A percentile compares a stretch with the other conserved stretches of the same genome.
Conservation (phyloP, 305 asterid species). For the Fraxinus sp. region DNA sequence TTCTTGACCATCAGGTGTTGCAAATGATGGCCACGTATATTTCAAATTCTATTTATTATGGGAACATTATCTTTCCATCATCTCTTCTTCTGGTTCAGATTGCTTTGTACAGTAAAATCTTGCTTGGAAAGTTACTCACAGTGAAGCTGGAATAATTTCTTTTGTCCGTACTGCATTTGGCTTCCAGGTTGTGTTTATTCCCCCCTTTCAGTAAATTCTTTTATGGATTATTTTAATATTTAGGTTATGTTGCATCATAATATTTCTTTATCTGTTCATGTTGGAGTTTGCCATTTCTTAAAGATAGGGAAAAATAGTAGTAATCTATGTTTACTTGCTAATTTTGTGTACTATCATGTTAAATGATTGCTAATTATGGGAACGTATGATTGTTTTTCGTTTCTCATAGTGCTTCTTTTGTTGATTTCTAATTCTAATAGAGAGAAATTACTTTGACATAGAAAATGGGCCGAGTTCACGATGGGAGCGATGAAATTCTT, state of each 20-base stretch:
- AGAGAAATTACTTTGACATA: slow-evolving; percentile 13
- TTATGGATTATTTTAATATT: not conserved
- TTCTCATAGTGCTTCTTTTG: not conserved
- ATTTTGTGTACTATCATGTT: not conserved
- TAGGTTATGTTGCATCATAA: not conserved
- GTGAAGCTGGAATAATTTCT: not conserved
- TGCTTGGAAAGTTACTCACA: not conserved
- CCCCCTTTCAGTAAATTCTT: not conserved
- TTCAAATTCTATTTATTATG: slow-evolving; percentile 6
- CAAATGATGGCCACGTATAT: slow-evolving; percentile 42
- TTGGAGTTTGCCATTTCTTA: not conserved
- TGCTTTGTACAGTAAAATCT: slow-evolving; percentile 1
- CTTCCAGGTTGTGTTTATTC: not conserved
- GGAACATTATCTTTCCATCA: slow-evolving; percentile 57
- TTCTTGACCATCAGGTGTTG: slow-evolving; percentile 16
- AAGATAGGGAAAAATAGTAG: not conserved
- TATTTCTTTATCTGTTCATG: not conserved
- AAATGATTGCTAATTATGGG: not conserved
- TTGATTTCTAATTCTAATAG: slow-evolving; percentile 9
- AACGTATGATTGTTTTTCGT: not conserved
- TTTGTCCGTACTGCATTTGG: not conserved
- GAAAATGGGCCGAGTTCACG: slow-evolving; percentile 22
- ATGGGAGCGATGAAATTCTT: slow-evolving; percentile 23
- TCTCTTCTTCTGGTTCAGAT: slow-evolving; percentile 38
- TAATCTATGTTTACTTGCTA: not conserved